Evolutionary conservation across 2,329 filamentous ascomycete genomes (phyloP).

Genomic region (Zelopaecilomyces penicillatus): DNA sequence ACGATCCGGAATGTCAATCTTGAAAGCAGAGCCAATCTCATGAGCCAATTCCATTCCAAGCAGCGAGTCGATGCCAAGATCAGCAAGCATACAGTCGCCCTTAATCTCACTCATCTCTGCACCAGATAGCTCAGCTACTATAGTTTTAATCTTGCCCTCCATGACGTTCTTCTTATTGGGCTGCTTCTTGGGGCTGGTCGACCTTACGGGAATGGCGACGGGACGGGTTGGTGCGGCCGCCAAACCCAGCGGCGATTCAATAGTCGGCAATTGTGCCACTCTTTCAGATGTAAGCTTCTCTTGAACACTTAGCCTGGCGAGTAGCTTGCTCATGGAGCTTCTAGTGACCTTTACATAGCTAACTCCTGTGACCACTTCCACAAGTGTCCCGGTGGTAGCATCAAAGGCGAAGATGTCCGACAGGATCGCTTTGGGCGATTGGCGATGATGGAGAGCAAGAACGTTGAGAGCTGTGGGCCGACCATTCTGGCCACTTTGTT

Average conservation of each 20-base stretch:
- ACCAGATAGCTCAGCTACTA: constrained; percentile 23
- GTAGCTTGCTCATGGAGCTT: constrained; percentile 4
- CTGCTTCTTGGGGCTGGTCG: too few species aligned
- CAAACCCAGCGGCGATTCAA: too few species aligned
- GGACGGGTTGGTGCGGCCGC: too few species aligned
- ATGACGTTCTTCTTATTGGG: too few species aligned
- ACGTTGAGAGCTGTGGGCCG: constrained; percentile 2
- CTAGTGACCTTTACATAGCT: constrained; percentile 7
- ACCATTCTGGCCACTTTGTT: background rate
- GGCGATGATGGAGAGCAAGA: constrained; percentile 1
- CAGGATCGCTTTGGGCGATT: background rate
- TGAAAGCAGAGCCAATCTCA: constrained; percentile 32
- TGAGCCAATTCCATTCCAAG: constrained; percentile 39
- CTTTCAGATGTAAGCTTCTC: too few species aligned
- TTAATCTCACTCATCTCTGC: constrained; percentile 29
- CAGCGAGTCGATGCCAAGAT: constrained; percentile 42
- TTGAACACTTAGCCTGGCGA: background rate
- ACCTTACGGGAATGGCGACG: too few species aligned
- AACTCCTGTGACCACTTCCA: constrained; percentile 9
- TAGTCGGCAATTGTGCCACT: too few species aligned
- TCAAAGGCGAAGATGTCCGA: constrained; percentile 9
- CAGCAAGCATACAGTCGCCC: constrained; percentile 26
- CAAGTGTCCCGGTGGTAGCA: background rate
- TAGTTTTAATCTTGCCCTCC: constrained; percentile 6
- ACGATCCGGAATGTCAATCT: constrained; percentile 13